Conservation (phyloP, 352 stramenopile species). For the Ochromonadaceae sp. region DNA sequence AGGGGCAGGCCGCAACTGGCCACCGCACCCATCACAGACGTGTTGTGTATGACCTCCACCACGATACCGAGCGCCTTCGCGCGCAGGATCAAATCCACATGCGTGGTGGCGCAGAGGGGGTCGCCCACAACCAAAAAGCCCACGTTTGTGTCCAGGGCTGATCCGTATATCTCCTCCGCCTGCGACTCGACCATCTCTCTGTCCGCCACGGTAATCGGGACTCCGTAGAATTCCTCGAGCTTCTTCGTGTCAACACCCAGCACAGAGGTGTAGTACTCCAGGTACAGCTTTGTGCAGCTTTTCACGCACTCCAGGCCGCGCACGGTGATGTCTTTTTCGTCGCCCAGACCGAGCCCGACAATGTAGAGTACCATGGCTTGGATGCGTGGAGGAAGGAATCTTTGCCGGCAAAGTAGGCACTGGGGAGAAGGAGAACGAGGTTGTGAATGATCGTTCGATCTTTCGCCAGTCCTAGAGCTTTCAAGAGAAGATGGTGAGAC, state of each 20-base stretch:
- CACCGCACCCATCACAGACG: conserved; percentile 91
- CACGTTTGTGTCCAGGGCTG: conserved; percentile 72
- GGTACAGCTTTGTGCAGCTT: conserved; percentile 77
- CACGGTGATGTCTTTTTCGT: conserved; percentile 97
- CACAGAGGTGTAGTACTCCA: conserved; percentile 96
- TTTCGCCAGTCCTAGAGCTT: too few relatives aligned
- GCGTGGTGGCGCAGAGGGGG: conserved; percentile 90
- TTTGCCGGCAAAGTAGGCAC: too few relatives aligned
- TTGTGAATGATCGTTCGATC: too few relatives aligned
- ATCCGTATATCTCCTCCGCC: conserved; percentile 81
- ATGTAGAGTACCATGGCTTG: conserved; percentile 94
- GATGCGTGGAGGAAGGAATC: too few relatives aligned
- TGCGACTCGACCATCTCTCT: conserved; percentile 87
- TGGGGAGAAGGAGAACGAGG: too few relatives aligned
- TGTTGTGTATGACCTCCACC: conserved; percentile 95
- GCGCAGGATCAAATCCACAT: conserved; percentile 92
- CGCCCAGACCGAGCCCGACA: conserved; percentile 86
- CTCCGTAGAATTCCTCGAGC: conserved; percentile 81
- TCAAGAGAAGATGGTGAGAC: too few relatives aligned
- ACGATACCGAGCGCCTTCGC: conserved; percentile 72
- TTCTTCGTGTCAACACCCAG: conserved; percentile 44
- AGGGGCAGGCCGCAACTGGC: conserved; percentile 87
- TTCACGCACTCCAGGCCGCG: conserved; percentile 86
- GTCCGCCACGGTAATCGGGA: conserved; percentile 57
- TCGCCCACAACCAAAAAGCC: conserved; percentile 95